Evolutionary conservation across 768 basidiomycete genomes (phyloP).

Genomic region (Cystoderma amianthinum): DNA sequence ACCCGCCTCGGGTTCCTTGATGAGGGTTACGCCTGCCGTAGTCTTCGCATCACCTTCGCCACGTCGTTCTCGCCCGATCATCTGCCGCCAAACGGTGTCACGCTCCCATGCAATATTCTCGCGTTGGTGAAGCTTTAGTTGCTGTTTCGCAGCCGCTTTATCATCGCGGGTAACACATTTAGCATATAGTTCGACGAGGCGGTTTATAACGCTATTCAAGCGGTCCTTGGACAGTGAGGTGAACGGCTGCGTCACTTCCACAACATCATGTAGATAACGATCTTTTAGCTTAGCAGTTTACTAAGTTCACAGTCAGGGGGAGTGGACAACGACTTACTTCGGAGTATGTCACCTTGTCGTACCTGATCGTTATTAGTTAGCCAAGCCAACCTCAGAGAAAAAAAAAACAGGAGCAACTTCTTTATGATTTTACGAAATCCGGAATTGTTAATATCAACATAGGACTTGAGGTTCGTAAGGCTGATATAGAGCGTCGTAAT

Average conservation of each 20-base stretch:
- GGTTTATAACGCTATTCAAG: constrained; percentile 48
- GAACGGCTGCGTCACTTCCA: constrained; percentile 69
- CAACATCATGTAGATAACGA: constrained; percentile 62
- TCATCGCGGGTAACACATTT: constrained; percentile 82
- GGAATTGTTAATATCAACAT: constrained; percentile 86
- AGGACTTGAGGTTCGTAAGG: constrained; percentile 36
- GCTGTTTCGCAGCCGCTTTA: constrained; percentile 58
- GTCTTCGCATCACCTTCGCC: constrained; percentile 38
- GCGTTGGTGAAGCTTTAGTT: constrained; percentile 80
- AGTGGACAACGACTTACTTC: constrained; percentile 27
- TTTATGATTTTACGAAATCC: constrained; percentile 95
- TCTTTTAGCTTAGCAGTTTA: constrained; percentile 54
- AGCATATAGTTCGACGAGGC: constrained; percentile 69
- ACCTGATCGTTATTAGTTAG: constrained; percentile 42
- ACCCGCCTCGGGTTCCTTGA: constrained; percentile 36
- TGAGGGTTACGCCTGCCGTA: constrained; percentile 36
- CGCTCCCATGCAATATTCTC: constrained; percentile 97
- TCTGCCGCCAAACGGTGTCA: constrained; percentile 95
- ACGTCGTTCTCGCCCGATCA: constrained; percentile 79
- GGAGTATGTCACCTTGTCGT: constrained; percentile 88
- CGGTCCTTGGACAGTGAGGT: constrained; percentile 51
- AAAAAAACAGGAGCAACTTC: constrained; percentile 50
- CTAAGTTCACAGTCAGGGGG: constrained; percentile 2
- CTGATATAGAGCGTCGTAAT: constrained; percentile 66
- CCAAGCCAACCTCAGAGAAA: background rate